Base-by-base conservation (phyloP, 306 rosid species). In the Oxytropis ochrocephala region DNA sequence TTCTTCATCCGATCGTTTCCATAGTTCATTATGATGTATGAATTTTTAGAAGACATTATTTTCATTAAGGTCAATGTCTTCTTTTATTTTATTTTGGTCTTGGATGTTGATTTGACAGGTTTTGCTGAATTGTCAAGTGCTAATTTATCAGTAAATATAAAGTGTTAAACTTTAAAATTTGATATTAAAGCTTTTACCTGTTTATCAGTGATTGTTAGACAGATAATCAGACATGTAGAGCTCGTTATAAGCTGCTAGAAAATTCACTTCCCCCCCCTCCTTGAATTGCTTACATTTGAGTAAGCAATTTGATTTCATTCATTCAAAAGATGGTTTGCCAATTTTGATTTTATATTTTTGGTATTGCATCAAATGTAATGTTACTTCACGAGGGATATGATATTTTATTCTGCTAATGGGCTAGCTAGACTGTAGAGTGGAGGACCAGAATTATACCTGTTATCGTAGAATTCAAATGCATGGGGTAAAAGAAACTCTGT, bases 351-450 rank as follows among this genome's bases (percentile, higher is more conserved):
- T 62, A 24, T 53, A 21, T 64, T 43, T 52, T 6, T 21, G 17
- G 35, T 74, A 19, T 48, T 60, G 73, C 5, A 55, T 54, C 24
- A 53, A 42, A 69, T 62, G 69, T 49, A 18, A 38, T n/a, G n/a
- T n/a, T n/a, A n/a, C n/a, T n/a, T n/a, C n/a, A n/a, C n/a, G n/a
- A n/a, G n/a, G n/a, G n/a, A n/a, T n/a, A n/a, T n/a, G n/a, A n/a
- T n/a, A n/a, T n/a, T n/a, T n/a, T n/a, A n/a, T n/a, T n/a, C n/a
- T n/a, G n/a, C n/a, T n/a, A n/a, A n/a, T n/a, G n/a, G n/a, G n/a
- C n/a, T n/a, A n/a, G n/a, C n/a, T n/a, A n/a, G n/a, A n/a, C n/a
- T n/a, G n/a, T n/a, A n/a, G n/a, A n/a, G n/a, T n/a, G n/a, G n/a
- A n/a, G n/a, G n/a, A n/a, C n/a, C n/a, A n/a, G n/a, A n/a, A n/a